A percentile compares a stretch with the other conserved stretches of the same genome.
phyloP scores from a whole-genome alignment of 78 protist genomes.

The Dictyostelium capitatum region DNA sequence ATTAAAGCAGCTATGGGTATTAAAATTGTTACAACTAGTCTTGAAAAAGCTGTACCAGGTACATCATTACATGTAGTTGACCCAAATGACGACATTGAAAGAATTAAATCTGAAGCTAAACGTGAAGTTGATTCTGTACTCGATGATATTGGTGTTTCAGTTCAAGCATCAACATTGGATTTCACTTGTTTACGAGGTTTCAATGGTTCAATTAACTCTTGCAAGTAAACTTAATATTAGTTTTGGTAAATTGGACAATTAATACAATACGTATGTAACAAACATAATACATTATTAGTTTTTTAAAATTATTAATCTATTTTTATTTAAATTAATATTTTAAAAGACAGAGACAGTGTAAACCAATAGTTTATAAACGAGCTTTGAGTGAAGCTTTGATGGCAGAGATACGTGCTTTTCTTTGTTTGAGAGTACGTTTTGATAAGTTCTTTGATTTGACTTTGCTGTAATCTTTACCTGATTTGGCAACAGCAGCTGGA shows the following conservation, averaged over 20 bases:
- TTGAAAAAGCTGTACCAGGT: slow-evolving; percentile 98
- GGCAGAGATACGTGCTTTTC: slow-evolving; percentile 35
- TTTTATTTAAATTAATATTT: no score
- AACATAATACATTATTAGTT: no score
- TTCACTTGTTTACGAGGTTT: no score
- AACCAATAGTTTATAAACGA: slow-evolving; percentile 14
- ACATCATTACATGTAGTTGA: slow-evolving; percentile 88
- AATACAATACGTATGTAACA: no score
- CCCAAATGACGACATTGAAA: slow-evolving; percentile 92
- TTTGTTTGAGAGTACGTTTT: slow-evolving; percentile 71
- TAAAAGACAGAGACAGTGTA: no score
- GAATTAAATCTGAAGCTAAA: slow-evolving; percentile 87
- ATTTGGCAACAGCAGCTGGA: slow-evolving; percentile 84
- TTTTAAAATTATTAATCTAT: no score
- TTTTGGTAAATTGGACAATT: no score
- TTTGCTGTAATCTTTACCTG: slow-evolving; percentile 15
- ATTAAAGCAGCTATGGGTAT: slow-evolving; percentile 98
- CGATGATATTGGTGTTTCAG: slow-evolving; percentile 87
- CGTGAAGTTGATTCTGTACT: slow-evolving; percentile 82
- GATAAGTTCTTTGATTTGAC: slow-evolving; percentile 47
- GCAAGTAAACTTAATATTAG: no score
- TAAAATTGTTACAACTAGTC: slow-evolving; percentile 95
- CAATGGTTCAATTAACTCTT: no score
- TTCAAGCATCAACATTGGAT: slow-evolving; percentile 99
- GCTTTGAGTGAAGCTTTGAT: slow-evolving; percentile 70